These are phyloP conservation scores for Solanum chacoense DNA, from an alignment of 305 asterid genomes.

Conservation along the genomic window DNA sequence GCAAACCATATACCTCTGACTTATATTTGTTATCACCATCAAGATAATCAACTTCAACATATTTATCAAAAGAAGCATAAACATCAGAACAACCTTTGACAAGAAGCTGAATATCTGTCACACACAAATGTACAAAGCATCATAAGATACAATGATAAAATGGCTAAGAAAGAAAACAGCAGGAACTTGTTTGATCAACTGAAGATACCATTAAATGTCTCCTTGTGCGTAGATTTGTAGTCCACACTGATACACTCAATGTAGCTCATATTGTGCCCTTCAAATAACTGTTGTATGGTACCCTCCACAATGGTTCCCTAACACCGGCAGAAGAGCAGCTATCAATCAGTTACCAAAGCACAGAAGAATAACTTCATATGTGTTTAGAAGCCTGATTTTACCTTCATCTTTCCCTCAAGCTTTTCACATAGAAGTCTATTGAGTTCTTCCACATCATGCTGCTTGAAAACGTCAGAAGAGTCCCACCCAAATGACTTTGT, in stretches of 20 bases:
- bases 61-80: slow-evolving; percentile 91
- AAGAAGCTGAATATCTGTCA: slow-evolving; percentile 87
- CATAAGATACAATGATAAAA: slow-evolving; percentile 12
- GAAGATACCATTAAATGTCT: slow-evolving; percentile 42
- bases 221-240: slow-evolving; percentile 49
- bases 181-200: neutral
- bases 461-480: slow-evolving; percentile 75
- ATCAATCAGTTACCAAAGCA: neutral
- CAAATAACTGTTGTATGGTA: slow-evolving; percentile 83
- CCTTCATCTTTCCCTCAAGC: slow-evolving; percentile 96
- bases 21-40: slow-evolving; percentile 90
- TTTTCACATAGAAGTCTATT: slow-evolving; percentile 75
- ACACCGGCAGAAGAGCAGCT: slow-evolving; percentile 13
- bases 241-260: slow-evolving; percentile 79
- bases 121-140: slow-evolving; percentile 7
- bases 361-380: neutral
- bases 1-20: slow-evolving; percentile 81
- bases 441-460: slow-evolving; percentile 92
- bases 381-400: slow-evolving; percentile 7
- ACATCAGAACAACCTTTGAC: slow-evolving; percentile 91
- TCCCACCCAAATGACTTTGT: slow-evolving; percentile 95
- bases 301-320: slow-evolving; percentile 93
- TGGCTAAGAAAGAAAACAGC: neutral
- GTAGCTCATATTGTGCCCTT: slow-evolving; percentile 83
- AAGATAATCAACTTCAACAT: slow-evolving; percentile 91